Conservation (phyloP, 2,329 filamentous ascomycete species). For the Trichothecium sympodiale region DNA sequence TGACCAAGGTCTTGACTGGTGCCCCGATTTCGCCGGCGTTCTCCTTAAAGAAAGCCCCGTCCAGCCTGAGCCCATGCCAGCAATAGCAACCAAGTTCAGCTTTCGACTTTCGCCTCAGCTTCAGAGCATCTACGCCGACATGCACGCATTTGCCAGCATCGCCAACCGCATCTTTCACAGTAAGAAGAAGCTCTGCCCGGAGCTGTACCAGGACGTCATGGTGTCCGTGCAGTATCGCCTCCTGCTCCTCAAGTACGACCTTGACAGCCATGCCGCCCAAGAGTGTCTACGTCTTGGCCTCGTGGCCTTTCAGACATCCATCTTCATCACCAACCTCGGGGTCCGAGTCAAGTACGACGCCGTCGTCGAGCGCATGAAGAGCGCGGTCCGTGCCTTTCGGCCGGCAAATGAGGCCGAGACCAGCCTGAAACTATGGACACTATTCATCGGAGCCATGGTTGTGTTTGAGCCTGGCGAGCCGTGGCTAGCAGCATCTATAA, state of each 20-base stretch:
- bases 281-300: constrained; percentile 16
- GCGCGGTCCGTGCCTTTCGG: constrained; percentile 6
- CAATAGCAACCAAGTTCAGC: constrained; percentile 7
- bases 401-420: constrained; percentile 2
- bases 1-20: constrained; percentile 10
- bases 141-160: constrained; percentile 16
- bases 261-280: constrained; percentile 6
- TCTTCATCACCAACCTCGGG: constrained; percentile 13
- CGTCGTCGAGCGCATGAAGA: constrained; percentile 7
- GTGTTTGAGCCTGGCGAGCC: constrained; percentile 7
- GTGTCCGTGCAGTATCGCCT: constrained; percentile 19
- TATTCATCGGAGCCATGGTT: constrained; percentile 13
- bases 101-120: constrained; percentile 12
- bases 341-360: constrained; percentile 8
- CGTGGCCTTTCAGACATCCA: constrained; percentile 16
- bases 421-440: constrained; percentile 15
- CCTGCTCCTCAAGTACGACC: constrained; percentile 12
- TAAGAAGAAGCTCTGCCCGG: constrained; percentile 13
- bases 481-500: no score
- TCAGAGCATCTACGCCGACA: constrained; percentile 15
- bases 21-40: constrained; percentile 5
- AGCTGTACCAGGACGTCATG: constrained; percentile 17
- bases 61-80: neutral
- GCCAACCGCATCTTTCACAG: constrained; percentile 12
- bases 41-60: neutral